These are phyloP conservation scores for Populus ilicifolia DNA, from an alignment of 345 rosid genomes.

Conservation along the genomic window DNA sequence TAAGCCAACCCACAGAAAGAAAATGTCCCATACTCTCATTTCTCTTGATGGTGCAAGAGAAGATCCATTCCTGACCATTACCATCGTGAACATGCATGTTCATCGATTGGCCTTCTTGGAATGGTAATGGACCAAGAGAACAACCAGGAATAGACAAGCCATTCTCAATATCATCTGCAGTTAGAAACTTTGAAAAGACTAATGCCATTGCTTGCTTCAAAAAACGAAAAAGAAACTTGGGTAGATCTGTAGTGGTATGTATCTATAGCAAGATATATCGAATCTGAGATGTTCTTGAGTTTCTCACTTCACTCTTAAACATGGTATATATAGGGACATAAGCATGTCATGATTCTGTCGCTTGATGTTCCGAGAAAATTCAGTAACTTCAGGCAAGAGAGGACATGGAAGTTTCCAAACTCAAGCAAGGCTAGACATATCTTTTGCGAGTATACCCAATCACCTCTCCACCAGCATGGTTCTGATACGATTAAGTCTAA, in stretches of 20 bases:
- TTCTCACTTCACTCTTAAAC: background rate
- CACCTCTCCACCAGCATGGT: background rate
- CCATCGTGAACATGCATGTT: constrained; percentile 6
- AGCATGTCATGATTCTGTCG: background rate
- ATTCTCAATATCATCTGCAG: background rate
- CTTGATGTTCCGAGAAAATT: background rate
- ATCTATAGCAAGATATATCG: no score
- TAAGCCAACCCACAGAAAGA: constrained; percentile 7
- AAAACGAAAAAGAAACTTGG: background rate
- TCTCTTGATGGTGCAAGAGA: background rate
- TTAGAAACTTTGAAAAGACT: background rate
- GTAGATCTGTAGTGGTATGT: background rate
- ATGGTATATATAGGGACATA: background rate
- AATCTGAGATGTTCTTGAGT: background rate
- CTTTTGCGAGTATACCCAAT: background rate
- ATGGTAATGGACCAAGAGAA: background rate
- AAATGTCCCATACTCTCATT: background rate
- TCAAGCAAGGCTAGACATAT: background rate
- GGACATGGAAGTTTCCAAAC: background rate
- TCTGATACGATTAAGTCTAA: background rate
- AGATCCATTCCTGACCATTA: background rate
- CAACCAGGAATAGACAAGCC: background rate
- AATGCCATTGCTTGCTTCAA: background rate
- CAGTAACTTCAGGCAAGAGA: background rate
- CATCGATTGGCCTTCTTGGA: background rate